These are phyloP conservation scores for Acanthamoeba lenticulata DNA, from an alignment of 208 protist species.

Conservation along the genomic window DNA sequence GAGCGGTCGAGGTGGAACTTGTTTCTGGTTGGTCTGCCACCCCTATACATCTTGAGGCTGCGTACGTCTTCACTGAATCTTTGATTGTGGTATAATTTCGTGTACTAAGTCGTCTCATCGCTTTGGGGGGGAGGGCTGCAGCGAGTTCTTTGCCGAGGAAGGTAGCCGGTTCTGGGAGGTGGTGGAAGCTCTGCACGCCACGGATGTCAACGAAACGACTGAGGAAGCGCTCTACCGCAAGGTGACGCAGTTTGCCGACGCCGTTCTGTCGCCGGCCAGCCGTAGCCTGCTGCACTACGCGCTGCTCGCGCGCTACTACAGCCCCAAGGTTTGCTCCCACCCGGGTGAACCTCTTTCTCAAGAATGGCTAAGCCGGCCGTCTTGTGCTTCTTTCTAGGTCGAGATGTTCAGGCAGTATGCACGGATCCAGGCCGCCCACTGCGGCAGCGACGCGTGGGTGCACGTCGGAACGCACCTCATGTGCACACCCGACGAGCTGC, in stretches of 20 bases:
- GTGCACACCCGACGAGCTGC: background rate
- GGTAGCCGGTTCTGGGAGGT: background rate
- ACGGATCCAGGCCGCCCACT: background rate
- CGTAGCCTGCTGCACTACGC: background rate
- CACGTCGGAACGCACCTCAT: background rate
- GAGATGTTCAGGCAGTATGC: conserved; percentile 29
- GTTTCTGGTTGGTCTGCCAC: background rate
- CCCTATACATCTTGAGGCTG: conserved; percentile 16
- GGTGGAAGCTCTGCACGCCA: background rate
- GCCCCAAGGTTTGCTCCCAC: background rate
- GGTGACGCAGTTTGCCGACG: background rate
- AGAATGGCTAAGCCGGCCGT: background rate
- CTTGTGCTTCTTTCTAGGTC: background rate
- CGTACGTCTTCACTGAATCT: background rate
- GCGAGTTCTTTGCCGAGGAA: conserved; percentile 36
- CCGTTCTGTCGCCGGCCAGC: background rate
- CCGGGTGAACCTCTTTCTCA: background rate
- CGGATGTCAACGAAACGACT: background rate
- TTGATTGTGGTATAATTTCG: background rate
- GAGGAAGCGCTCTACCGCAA: background rate
- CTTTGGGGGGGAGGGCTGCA: background rate
- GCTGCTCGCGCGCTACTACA: conserved; percentile 4
- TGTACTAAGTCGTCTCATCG: background rate
- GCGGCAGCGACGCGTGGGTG: background rate
- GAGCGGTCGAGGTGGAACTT: background rate